phyloP scores from a whole-genome alignment of 2,329 filamentous ascomycete species.

The Microsporum canis region DNA sequence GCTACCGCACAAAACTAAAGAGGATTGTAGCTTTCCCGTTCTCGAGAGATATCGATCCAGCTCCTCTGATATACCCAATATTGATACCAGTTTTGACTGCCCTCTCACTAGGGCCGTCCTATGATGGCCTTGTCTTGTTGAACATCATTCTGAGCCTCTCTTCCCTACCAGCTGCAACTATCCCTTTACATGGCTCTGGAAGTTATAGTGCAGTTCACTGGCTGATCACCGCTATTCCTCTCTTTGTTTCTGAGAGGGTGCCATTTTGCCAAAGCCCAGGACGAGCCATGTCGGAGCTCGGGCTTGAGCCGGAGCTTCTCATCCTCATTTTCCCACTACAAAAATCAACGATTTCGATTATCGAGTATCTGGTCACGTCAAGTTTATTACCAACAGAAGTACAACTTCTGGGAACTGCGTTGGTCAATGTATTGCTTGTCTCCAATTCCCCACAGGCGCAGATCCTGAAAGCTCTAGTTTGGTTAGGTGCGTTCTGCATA shows the following conservation, averaged over 20 bases:
- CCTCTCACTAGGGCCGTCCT: constrained; percentile 56
- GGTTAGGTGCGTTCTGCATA: constrained; percentile 67
- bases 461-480: constrained; percentile 75
- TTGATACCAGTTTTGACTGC: constrained; percentile 65
- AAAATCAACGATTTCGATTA: constrained; percentile 58
- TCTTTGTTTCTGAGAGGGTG: constrained; percentile 42
- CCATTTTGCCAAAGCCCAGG: constrained; percentile 2
- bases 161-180: constrained; percentile 59
- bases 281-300: constrained; percentile 23
- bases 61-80: constrained; percentile 77
- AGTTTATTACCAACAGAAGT: constrained; percentile 80
- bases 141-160: constrained; percentile 74
- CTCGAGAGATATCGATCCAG: constrained; percentile 75
- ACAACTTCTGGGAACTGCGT: constrained; percentile 68
- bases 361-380: constrained; percentile 75
- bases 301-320: constrained; percentile 47
- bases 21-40: constrained; percentile 45
- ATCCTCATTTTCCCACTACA: constrained; percentile 71
- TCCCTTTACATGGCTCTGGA: constrained; percentile 52
- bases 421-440: constrained; percentile 72
- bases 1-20: constrained; percentile 20
- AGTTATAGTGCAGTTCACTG: constrained; percentile 64
- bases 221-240: constrained; percentile 60
- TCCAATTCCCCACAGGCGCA: constrained; percentile 69
- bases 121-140: constrained; percentile 53